phyloP scores from a whole-genome alignment of 176 grass and related monocot genomes.

The Eremochloa ophiuroides region DNA sequence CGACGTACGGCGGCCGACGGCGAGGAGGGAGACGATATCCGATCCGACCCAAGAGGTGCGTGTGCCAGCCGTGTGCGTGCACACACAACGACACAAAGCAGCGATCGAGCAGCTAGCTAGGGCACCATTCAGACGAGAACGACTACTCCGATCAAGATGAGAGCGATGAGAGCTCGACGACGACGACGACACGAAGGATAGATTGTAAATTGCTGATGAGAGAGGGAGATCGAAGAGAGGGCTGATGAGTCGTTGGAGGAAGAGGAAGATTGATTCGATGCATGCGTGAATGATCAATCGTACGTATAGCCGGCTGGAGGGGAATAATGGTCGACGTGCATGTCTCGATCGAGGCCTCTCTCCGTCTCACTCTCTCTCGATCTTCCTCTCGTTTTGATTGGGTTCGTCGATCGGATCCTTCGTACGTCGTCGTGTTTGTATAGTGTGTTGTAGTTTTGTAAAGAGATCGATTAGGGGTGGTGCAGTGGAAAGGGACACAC shows the following conservation, averaged over 20 bases:
- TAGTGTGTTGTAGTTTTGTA: no score
- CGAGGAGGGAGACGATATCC: neutral
- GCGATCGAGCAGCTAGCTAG: neutral
- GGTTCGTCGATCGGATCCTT: neutral
- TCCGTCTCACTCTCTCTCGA: neutral
- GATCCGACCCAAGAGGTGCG: neutral
- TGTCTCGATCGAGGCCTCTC: neutral
- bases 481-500: constrained; percentile 1
- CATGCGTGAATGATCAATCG: neutral
- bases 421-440: neutral
- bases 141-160: neutral
- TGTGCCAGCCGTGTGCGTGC: neutral
- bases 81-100: no score
- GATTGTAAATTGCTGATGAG: neutral
- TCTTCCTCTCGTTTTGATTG: neutral
- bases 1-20: neutral
- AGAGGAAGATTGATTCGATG: neutral
- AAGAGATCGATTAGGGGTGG: constrained; percentile 10
- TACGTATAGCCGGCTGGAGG: neutral
- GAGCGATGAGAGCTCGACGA: neutral
- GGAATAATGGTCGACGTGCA: neutral
- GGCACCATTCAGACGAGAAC: neutral
- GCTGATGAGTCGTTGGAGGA: neutral
- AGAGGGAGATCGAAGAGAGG: neutral
- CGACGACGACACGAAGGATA: neutral